Evolutionary conservation across 345 rosid species (phyloP).

Genomic region (Ricinus communis): DNA sequence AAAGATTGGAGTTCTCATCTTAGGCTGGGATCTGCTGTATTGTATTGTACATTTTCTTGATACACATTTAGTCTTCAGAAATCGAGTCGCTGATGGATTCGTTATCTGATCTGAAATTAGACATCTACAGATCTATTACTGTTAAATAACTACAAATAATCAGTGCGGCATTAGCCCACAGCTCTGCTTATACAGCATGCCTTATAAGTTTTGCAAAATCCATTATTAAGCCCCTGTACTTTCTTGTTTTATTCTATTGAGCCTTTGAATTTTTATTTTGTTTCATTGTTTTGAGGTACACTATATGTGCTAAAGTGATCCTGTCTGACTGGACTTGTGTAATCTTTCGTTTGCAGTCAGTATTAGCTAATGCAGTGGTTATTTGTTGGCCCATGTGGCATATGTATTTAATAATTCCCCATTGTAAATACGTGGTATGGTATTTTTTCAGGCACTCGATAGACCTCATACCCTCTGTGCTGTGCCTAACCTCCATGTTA

Average conservation of each 20-base stretch:
- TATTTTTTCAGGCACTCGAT: neutral
- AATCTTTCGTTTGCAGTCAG: neutral
- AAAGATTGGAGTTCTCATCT: neutral
- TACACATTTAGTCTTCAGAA: neutral
- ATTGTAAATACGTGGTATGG: slow-evolving; percentile 3
- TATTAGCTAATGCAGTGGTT: neutral
- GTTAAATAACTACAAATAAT: neutral
- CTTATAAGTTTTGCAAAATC: neutral
- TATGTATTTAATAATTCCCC: neutral
- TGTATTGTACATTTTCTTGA: neutral
- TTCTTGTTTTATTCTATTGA: too few species aligned
- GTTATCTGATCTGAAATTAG: neutral
- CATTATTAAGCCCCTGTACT: too few species aligned
- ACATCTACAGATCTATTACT: neutral
- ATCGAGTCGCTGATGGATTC: neutral
- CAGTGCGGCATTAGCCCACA: neutral
- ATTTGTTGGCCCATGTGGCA: neutral
- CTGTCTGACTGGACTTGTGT: neutral
- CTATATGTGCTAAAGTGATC: too few species aligned
- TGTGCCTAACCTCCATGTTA: neutral
- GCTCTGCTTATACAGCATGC: neutral
- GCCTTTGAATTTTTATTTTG: too few species aligned
- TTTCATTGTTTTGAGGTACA: too few species aligned
- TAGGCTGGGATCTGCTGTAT: neutral
- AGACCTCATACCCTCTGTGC: neutral